These are phyloP conservation scores for Carpinus fangiana DNA, from an alignment of 306 rosid species.

Conservation along the genomic window DNA sequence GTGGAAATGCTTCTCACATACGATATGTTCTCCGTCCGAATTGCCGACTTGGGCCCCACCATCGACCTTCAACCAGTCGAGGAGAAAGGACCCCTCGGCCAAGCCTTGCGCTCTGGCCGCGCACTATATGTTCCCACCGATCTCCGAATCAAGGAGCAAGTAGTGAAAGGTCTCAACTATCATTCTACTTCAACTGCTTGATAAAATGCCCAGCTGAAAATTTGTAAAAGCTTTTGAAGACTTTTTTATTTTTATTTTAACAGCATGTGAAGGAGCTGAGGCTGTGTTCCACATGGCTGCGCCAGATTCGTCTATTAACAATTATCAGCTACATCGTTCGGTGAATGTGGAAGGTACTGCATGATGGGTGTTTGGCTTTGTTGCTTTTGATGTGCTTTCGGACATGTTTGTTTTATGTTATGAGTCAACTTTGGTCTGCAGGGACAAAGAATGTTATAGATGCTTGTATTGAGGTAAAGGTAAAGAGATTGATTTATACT, in stretches of 20 bases:
- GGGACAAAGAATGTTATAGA: slow-evolving; percentile 87
- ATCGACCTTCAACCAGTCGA: slow-evolving; percentile 69
- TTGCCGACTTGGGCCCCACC: slow-evolving; percentile 69
- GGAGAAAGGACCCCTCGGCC: slow-evolving; percentile 60
- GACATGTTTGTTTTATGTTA: slow-evolving; percentile 6
- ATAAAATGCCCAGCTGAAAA: neutral
- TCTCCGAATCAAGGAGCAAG: slow-evolving; percentile 77
- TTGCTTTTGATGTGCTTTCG: neutral
- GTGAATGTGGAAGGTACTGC: slow-evolving; percentile 83
- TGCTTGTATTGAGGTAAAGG: slow-evolving; percentile 75
- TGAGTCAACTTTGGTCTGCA: slow-evolving; percentile 23
- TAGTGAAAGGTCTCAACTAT: slow-evolving; percentile 48
- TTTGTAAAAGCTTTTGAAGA: neutral
- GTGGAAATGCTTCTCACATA: slow-evolving; percentile 65
- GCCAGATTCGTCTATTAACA: slow-evolving; percentile 85
- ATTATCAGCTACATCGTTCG: slow-evolving; percentile 72
- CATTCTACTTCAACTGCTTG: neutral
- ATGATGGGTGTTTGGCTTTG: neutral
- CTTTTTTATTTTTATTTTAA: neutral
- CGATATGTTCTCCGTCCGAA: slow-evolving; percentile 56
- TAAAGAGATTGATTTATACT: slow-evolving; percentile 79
- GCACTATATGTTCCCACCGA: slow-evolving; percentile 68
- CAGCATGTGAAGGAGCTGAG: slow-evolving; percentile 84
- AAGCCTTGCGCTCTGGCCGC: slow-evolving; percentile 69
- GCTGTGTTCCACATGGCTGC: slow-evolving; percentile 98